Conservation (phyloP, 2,329 filamentous ascomycete genomes). For the Chaetomium sp. region DNA sequence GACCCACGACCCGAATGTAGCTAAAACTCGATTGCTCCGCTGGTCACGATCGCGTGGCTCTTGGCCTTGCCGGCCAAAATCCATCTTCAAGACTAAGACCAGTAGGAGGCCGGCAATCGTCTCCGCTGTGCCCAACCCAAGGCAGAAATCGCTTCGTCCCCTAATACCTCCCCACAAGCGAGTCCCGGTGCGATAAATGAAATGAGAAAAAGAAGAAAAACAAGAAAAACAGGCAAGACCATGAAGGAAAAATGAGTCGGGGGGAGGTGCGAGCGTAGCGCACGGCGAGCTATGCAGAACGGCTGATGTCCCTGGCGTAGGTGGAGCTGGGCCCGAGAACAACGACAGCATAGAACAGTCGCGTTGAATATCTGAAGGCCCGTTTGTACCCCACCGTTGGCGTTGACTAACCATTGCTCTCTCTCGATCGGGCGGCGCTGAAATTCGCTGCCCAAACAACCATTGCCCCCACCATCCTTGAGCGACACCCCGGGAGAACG, state of each 20-base stretch:
- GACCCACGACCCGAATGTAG: neutral
- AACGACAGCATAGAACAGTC: conserved; percentile 8
- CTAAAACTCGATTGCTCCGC: neutral
- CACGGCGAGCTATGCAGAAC: conserved; percentile 14
- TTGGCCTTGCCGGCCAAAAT: neutral
- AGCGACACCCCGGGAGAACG: conserved; percentile 19
- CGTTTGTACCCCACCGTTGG: neutral
- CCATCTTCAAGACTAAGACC: neutral
- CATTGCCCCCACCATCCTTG: conserved; percentile 12
- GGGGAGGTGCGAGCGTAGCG: conserved; percentile 6
- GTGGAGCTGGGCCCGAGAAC: neutral
- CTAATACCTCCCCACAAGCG: conserved; percentile 34
- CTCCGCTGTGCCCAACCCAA: neutral
- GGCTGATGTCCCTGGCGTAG: too few relatives aligned
- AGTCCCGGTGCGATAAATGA: conserved; percentile 27
- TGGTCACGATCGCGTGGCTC: neutral
- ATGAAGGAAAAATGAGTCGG: conserved; percentile 17
- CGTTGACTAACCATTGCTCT: conserved; percentile 14
- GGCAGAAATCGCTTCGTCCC: conserved; percentile 26
- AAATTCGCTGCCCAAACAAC: conserved; percentile 3
- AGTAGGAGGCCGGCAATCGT: neutral
- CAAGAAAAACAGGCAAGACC: conserved; percentile 17
- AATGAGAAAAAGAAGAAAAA: conserved; percentile 24
- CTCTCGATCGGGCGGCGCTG: conserved; percentile 11
- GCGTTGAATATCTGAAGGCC: conserved; percentile 5